These are phyloP conservation scores for Aegilops longissima DNA, from an alignment of 176 grass and related monocot genomes.

Conservation along the genomic window DNA sequence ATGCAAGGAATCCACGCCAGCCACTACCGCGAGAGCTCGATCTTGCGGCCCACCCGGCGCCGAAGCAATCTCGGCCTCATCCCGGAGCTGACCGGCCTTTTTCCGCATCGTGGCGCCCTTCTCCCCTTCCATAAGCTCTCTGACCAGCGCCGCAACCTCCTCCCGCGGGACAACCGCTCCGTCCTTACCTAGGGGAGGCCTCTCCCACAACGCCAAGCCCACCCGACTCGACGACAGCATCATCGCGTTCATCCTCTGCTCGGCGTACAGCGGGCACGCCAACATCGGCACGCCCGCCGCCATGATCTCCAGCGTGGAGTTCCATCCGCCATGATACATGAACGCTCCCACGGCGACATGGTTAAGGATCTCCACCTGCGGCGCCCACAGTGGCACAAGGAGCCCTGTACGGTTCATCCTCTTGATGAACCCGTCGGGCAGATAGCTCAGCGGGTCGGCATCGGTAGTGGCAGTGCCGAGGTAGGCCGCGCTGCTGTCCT, in stretches of 20 bases:
- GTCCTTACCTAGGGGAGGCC: neutral
- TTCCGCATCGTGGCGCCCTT: constrained; percentile 27
- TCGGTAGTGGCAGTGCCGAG: too few species aligned
- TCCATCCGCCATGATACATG: constrained; percentile 58
- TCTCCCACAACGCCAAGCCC: constrained; percentile 23
- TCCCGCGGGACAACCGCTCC: constrained; percentile 23
- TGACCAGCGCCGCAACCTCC: constrained; percentile 36
- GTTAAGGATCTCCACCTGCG: constrained; percentile 46
- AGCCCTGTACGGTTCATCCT: constrained; percentile 29
- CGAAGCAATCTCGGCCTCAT: neutral
- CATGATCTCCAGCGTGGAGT: constrained; percentile 51
- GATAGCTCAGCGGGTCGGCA: constrained; percentile 24
- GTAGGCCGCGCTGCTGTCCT: too few species aligned
- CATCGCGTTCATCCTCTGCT: constrained; percentile 58
- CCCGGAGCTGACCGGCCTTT: neutral
- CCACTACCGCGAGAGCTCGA: too few species aligned
- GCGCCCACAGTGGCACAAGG: constrained; percentile 43
- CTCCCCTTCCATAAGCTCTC: constrained; percentile 49
- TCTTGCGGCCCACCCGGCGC: neutral
- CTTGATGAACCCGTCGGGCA: constrained; percentile 29
- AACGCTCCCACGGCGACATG: constrained; percentile 45
- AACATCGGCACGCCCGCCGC: constrained; percentile 49
- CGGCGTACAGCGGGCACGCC: constrained; percentile 55
- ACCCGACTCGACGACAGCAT: constrained; percentile 33
- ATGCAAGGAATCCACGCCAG: too few species aligned